Percentiles rank a stretch among this genome's conserved stretches.
phyloP scores from a whole-genome alignment of 2,329 filamentous ascomycete species.

The Aspergillus fumigatus region DNA sequence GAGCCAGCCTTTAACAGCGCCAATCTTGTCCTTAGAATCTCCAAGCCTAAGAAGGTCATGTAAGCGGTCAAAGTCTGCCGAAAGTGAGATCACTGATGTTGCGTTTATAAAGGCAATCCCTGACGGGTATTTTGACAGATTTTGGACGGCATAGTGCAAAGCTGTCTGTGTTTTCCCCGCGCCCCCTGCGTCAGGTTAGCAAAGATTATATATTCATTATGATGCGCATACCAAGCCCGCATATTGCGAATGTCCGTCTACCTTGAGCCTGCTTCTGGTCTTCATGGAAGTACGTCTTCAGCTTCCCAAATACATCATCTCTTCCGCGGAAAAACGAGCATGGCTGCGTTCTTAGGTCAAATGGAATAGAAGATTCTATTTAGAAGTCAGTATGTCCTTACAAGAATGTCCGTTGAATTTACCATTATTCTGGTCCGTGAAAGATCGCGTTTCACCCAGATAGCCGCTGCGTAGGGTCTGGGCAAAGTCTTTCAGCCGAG shows the following conservation, averaged over 20 bases:
- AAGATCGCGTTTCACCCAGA: too few relatives aligned
- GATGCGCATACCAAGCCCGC: conserved; percentile 2
- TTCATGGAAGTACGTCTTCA: conserved; percentile 4
- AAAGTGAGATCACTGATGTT: neutral
- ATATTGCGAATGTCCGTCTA: conserved; percentile 3
- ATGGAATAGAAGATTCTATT: conserved; percentile 3
- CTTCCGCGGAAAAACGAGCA: conserved; percentile 4
- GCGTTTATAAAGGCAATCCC: conserved; percentile 4
- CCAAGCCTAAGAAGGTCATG: conserved; percentile 5
- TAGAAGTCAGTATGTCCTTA: neutral
- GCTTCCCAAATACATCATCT: conserved; percentile 4
- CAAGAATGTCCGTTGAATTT: neutral
- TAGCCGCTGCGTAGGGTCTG: too few relatives aligned
- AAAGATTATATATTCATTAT: neutral
- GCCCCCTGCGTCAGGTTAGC: conserved; percentile 3
- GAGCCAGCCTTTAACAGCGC: conserved; percentile 1
- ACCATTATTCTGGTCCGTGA: too few relatives aligned
- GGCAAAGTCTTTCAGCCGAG: conserved; percentile 3
- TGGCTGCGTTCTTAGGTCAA: conserved; percentile 2
- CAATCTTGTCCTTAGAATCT: conserved; percentile 2
- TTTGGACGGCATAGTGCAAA: conserved; percentile 2
- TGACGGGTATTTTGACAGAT: conserved; percentile 1
- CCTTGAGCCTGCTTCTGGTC: neutral
- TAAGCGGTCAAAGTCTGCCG: conserved; percentile 5
- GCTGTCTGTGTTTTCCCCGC: conserved; percentile 6